Base-by-base conservation (phyloP, 495 filamentous ascomycete genomes). In the Mycothermus thermophilus region DNA sequence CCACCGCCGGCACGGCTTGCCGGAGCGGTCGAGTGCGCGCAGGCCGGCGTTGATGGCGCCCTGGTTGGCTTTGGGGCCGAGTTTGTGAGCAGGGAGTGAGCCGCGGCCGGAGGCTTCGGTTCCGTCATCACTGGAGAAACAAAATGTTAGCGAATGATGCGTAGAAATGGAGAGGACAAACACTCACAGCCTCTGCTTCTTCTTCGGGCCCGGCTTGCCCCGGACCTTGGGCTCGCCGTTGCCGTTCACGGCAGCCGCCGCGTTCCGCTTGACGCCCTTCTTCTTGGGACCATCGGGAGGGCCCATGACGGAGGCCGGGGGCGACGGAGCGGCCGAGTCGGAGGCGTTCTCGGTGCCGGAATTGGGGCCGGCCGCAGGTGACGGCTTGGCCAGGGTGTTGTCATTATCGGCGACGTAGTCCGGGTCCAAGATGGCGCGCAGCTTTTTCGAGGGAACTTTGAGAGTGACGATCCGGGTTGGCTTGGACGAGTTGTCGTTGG, bases 21-120 rank as follows among this genome's bases (percentile, higher is more conserved):
- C 83, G 1, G 76, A 79, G 25, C 88, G 78, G 55, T 97, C 90
- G 27, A 97, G 75, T 4, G 90, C 92, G 32, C 90, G 82, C 21
- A 97, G 76, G 35, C 83, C 81, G 32, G 92, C 90, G 51, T 97
- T 97, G 66, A 97, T 97, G 37, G 88, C 88, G 37, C 90, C 90
- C 48, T 90, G 83, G 58, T 96, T 97, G 27, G 90, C 88, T 61
- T 96, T 97, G 32, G 90, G 90, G 8, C 88, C 88, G 14, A 96
- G 79, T 54, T 90, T 92, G 49, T 83, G 82, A 27, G 52, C 48
- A 29, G 50, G 51, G 12, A 56, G 42, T 23, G 43, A 41, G 37
- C 63, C 67, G 17, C 61, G 51, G 30, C 62, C 57, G 32, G 50
- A 42, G 31, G 78, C 76, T 41, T 66, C 55, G 20, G 62, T 63